These are phyloP conservation scores for Hymenoscyphus salicellus DNA, from an alignment of 2,329 filamentous ascomycete genomes.

Conservation along the genomic window DNA sequence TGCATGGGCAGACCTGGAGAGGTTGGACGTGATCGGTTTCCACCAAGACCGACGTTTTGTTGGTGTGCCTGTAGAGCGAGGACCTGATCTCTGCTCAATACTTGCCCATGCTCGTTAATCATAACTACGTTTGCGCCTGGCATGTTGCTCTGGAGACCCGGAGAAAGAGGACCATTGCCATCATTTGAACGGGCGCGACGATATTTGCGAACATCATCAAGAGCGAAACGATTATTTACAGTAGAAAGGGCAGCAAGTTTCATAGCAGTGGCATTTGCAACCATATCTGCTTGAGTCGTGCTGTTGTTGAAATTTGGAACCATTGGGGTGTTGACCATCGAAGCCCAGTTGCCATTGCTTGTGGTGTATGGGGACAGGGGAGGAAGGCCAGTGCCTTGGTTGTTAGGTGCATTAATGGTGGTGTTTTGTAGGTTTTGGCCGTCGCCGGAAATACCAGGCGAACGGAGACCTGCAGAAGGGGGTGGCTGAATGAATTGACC, in stretches of 20 bases:
- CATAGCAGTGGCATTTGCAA: conserved; percentile 98
- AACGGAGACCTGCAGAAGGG: conserved; percentile 71
- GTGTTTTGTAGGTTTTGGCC: conserved; percentile 73
- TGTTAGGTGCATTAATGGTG: conserved; percentile 71
- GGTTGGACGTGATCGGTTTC: conserved; percentile 78
- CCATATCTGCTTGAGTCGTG: conserved; percentile 82
- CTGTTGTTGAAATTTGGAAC: conserved; percentile 73
- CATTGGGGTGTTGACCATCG: conserved; percentile 97
- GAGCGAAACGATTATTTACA: conserved; percentile 94
- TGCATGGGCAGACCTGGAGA: conserved; percentile 87
- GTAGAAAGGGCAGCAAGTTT: conserved; percentile 95
- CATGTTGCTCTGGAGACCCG: conserved; percentile 61
- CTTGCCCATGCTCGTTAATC: conserved; percentile 90
- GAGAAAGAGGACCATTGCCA: conserved; percentile 58
- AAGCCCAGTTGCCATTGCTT: conserved; percentile 91
- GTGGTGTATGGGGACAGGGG: conserved; percentile 80
- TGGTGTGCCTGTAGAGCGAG: conserved; percentile 71
- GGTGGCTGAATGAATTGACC: conserved; percentile 89
- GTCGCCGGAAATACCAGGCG: conserved; percentile 68
- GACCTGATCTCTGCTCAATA: conserved; percentile 81
- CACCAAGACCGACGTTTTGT: conserved; percentile 52
- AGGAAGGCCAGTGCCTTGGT: conserved; percentile 67
- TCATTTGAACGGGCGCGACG: conserved; percentile 88
- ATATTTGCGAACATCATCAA: conserved; percentile 96
- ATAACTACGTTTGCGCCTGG: conserved; percentile 80